Conservation (phyloP, 225 moss, liverwort and hornwort genomes). For the Physcomitrellopsis africana region DNA sequence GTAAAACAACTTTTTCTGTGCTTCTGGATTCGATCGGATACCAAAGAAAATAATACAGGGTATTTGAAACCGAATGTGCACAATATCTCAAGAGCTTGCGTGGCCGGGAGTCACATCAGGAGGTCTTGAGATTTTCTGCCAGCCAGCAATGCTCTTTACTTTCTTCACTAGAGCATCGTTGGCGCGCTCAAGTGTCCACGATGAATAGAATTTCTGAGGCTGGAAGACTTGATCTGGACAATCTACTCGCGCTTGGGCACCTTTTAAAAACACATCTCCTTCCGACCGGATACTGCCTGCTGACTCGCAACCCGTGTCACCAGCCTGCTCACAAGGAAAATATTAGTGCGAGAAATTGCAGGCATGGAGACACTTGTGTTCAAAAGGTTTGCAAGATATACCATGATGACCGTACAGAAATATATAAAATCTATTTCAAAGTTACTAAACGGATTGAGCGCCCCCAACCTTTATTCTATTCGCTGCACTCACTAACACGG, state of each 20-base stretch:
- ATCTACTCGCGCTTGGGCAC: conserved; percentile 67
- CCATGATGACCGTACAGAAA: neutral
- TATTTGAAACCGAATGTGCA: neutral
- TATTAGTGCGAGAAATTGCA: conserved; percentile 11
- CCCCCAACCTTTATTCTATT: neutral
- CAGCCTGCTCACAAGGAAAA: conserved; percentile 55
- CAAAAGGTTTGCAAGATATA: neutral
- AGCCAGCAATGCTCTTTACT: conserved; percentile 52
- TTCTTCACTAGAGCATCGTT: conserved; percentile 54
- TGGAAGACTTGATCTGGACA: conserved; percentile 64
- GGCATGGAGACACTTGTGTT: neutral
- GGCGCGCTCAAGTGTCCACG: conserved; percentile 65
- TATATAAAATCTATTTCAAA: neutral
- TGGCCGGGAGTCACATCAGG: conserved; percentile 22
- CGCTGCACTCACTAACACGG: neutral
- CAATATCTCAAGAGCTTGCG: conserved; percentile 10
- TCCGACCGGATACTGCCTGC: conserved; percentile 84
- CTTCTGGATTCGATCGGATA: conserved; percentile 1
- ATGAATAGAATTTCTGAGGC: conserved; percentile 51
- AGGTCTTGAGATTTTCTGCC: conserved; percentile 50
- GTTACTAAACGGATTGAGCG: neutral
- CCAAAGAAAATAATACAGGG: conserved; percentile 10
- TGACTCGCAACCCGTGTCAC: conserved; percentile 58
- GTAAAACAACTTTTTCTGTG: neutral
- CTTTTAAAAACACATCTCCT: conserved; percentile 77